A percentile compares a stretch with the other conserved stretches of the same genome.
Evolutionary conservation across 1,139 yeast genomes (phyloP).

Genomic region (Scheffersomyces titani): DNA sequence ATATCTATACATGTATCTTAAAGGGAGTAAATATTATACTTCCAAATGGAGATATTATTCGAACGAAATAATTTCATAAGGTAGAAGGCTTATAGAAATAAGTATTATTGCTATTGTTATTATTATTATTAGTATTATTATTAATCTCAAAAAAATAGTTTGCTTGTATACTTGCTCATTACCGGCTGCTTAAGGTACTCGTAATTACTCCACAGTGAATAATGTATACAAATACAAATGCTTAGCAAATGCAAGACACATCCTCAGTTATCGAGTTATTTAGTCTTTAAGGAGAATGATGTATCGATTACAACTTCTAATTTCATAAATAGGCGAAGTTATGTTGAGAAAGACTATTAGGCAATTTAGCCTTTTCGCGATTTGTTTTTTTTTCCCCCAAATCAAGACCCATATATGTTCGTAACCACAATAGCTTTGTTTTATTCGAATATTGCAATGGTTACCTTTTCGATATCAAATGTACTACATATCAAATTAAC

Average conservation of each 20-base stretch:
- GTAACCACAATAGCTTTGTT: no score
- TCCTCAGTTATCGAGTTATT: neutral
- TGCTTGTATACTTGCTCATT: neutral
- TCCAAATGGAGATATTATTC: neutral
- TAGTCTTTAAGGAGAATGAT: neutral
- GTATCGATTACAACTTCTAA: neutral
- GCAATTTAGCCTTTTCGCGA: no score
- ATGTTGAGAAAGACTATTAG: no score
- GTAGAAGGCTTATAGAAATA: neutral
- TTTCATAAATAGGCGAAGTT: no score
- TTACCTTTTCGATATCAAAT: no score
- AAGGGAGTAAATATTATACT: neutral
- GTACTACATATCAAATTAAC: no score
- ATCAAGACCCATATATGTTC: no score
- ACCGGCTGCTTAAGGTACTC: neutral
- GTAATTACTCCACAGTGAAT: neutral
- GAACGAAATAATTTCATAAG: neutral
- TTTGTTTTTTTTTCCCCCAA: no score
- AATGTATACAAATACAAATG: neutral
- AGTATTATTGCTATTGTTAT: slow-evolving; percentile 2
- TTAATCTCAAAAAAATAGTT: no score
- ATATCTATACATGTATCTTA: neutral
- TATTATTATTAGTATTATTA: neutral
- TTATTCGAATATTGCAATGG: no score
- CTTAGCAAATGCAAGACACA: neutral